Evolutionary conservation across 73 alveolate species (phyloP).

Genomic region (Blepharisma stoltei): DNA sequence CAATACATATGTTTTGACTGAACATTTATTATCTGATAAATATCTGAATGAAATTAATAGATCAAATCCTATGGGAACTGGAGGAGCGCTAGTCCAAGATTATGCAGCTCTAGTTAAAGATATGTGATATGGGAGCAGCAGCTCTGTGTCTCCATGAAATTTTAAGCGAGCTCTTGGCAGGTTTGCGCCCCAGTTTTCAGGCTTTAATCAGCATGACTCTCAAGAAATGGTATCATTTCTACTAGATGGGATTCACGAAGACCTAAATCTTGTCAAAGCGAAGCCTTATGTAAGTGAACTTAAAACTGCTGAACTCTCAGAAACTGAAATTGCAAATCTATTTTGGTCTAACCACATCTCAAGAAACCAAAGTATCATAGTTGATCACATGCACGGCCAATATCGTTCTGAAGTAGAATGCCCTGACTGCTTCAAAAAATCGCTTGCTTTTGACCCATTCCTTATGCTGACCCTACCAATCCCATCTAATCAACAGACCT

Average conservation of each 20-base stretch:
- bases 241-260: conserved; percentile 98
- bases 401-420: conserved; percentile 87
- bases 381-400: conserved; percentile 94
- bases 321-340: conserved; percentile 74
- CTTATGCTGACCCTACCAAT: conserved; percentile 89
- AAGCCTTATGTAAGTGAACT: conserved; percentile 79
- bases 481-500: conserved; percentile 46
- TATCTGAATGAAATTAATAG: conserved; percentile 70
- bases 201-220: conserved; percentile 88
- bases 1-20: conserved; percentile 13
- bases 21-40: conserved; percentile 12
- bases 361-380: conserved; percentile 91
- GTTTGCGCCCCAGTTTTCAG: conserved; percentile 57
- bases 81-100: conserved; percentile 62
- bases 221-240: conserved; percentile 90
- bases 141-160: conserved; percentile 46
- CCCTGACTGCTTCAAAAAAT: conserved; percentile 75
- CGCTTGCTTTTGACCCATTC: conserved; percentile 94
- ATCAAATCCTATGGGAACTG: conserved; percentile 85
- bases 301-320: conserved; percentile 67
- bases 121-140: conserved; percentile 44
- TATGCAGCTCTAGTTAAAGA: conserved; percentile 63
- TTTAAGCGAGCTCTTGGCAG: conserved; percentile 51
- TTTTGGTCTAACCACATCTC: conserved; percentile 80
- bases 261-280: conserved; percentile 73